Evolutionary conservation across 2,329 filamentous ascomycete species (phyloP).

Genomic region (Diaporthe longicolla): DNA sequence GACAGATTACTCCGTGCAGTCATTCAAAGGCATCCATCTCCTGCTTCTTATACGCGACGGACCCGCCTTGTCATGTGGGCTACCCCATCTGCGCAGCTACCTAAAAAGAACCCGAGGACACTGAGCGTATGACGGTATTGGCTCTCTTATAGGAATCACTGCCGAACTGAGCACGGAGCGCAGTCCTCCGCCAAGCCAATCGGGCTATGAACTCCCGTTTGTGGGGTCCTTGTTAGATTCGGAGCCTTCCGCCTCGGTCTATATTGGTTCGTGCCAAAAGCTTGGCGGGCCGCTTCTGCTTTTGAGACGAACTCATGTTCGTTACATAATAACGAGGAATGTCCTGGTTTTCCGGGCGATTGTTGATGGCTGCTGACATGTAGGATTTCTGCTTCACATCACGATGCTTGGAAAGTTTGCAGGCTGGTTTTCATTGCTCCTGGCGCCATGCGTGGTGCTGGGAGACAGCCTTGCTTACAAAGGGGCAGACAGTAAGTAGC

Average conservation of each 20-base stretch:
- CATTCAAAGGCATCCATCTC: too few species aligned
- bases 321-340: neutral
- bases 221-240: neutral
- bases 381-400: neutral
- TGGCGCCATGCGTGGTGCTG: constrained; percentile 15
- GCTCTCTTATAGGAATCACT: constrained; percentile 9
- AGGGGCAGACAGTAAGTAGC: constrained; percentile 70
- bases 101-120: neutral
- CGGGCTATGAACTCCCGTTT: constrained; percentile 11
- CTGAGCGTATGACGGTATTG: neutral
- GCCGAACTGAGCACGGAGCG: constrained; percentile 13
- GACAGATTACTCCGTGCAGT: neutral
- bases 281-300: constrained; percentile 13
- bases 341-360: neutral
- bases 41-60: neutral
- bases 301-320: neutral
- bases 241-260: constrained; percentile 14
- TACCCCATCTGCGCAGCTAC: neutral
- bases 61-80: constrained; percentile 12
- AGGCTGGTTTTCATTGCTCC: constrained; percentile 22
- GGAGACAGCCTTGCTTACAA: constrained; percentile 67
- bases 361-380: neutral
- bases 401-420: neutral
- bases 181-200: constrained; percentile 12
- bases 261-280: constrained; percentile 11